Conservation (phyloP, 192 early-diverging fungal species). For the Podochytrium sp. region DNA sequence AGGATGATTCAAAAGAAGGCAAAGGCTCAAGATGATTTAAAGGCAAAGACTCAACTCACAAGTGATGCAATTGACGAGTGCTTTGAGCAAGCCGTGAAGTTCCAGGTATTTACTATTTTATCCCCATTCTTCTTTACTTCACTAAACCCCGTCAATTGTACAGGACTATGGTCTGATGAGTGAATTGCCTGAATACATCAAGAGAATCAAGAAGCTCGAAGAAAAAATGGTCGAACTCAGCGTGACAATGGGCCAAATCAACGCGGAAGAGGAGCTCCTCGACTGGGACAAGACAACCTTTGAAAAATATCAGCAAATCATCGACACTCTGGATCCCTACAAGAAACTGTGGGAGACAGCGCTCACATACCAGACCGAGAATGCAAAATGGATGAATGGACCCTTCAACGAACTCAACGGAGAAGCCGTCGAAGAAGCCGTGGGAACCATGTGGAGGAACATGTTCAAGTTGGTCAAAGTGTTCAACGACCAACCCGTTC, state of each 20-base stretch:
- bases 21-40: conserved; percentile 67
- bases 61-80: conserved; percentile 61
- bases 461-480: conserved; percentile 63
- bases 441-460: conserved; percentile 51
- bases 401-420: conserved; percentile 58
- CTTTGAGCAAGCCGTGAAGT: conserved; percentile 58
- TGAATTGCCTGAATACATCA: conserved; percentile 62
- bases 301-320: conserved; percentile 53
- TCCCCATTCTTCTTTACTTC: neutral
- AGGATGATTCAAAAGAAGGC: conserved; percentile 65
- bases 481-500: conserved; percentile 57
- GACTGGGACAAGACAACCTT: conserved; percentile 65
- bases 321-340: conserved; percentile 59
- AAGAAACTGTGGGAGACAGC: conserved; percentile 67
- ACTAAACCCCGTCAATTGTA: too few relatives aligned
- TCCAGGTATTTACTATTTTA: conserved; percentile 44
- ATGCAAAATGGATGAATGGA: conserved; percentile 61
- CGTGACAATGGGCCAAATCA: conserved; percentile 50
- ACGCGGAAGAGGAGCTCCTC: conserved; percentile 61
- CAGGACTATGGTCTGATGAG: conserved; percentile 64
- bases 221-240: conserved; percentile 49
- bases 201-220: conserved; percentile 61
- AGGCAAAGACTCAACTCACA: conserved; percentile 56
- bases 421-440: conserved; percentile 56
- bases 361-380: conserved; percentile 55